Evolutionary conservation across 345 rosid genomes (phyloP), one percentile per base, ranked within the genome.

Genomic region (Arabis alpina): DNA sequence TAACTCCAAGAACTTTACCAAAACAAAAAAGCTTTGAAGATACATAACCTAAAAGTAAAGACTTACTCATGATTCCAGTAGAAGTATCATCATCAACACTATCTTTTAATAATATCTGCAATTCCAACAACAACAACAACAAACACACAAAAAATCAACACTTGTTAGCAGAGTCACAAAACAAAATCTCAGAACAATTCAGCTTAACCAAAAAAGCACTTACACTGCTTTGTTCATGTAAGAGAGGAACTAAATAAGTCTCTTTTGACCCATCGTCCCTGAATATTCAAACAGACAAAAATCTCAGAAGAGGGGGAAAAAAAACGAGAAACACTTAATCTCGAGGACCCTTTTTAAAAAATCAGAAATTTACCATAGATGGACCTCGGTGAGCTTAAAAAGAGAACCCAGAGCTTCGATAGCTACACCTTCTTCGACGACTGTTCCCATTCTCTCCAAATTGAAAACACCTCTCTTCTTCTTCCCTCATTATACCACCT

Each of bases 321-420:
- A 11, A 3, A 47, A 15, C 4, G 5, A 39, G 4, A 54, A 30
- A 54, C 16, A 54, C 4, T 5, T 54, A 34, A 34, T 34, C 36
- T 34, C 8, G 37, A 28, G 32, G 32, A 28, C 32, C 32, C 32
- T 28, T 28, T 28, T 28, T 2, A 0, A 5, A 28, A 2, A 28
- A 28, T 28, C 5, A 5, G 5, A 28, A 34, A 34, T 5, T 34
- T 34, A 87, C 98, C 96, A 83, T 74, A 93, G 79, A 57, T 83
- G 61, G 56, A 87, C 85, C 66, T 89, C 80, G 32, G 90, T 85
- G 75, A 87, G 92, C 79, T 86, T 87, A 78, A 89, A 83, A 71
- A 82, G 88, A 49, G 90, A 79, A 27, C 94, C 97, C 11, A 91
- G 78, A 66, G 88, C 91, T 77, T 60, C 61, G 65, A 91, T 80